These are phyloP conservation scores for Candida frijolesensis DNA, from an alignment of 1,139 yeast genomes.

Conservation along the genomic window DNA sequence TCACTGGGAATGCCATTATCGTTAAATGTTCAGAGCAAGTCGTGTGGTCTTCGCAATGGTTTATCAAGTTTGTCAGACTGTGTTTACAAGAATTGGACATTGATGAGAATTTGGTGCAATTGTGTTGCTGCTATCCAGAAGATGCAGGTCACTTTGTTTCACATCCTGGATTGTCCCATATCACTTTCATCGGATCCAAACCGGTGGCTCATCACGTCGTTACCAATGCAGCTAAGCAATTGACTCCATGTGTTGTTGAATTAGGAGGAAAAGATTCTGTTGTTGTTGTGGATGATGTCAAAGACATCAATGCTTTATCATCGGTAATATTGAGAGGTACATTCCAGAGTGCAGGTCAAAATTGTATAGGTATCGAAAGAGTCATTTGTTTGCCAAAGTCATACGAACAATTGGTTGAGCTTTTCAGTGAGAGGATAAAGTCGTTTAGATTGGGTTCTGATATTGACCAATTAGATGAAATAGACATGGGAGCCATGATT, in stretches of 20 bases:
- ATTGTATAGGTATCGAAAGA: constrained; percentile 95
- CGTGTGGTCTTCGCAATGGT: constrained; percentile 89
- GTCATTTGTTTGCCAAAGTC: constrained; percentile 74
- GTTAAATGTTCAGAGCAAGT: constrained; percentile 95
- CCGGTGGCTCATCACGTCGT: constrained; percentile 90
- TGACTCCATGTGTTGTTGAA: constrained; percentile 94
- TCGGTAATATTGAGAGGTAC: constrained; percentile 91
- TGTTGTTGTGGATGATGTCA: constrained; percentile 75
- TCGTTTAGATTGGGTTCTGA: constrained; percentile 81
- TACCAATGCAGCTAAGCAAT: constrained; percentile 73
- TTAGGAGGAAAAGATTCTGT: constrained; percentile 95
- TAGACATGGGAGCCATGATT: constrained; percentile 96
- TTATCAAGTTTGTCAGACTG: constrained; percentile 64
- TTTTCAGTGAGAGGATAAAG: constrained; percentile 59
- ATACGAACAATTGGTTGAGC: constrained; percentile 62
- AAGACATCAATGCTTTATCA: constrained; percentile 60
- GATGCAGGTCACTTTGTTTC: constrained; percentile 84
- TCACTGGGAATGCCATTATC: constrained; percentile 88
- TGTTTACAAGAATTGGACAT: constrained; percentile 74
- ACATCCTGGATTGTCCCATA: constrained; percentile 79
- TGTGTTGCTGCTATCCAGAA: constrained; percentile 77
- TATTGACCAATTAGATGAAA: constrained; percentile 83
- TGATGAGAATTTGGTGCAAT: constrained; percentile 81
- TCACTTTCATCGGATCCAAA: constrained; percentile 94
- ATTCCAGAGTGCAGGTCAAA: constrained; percentile 96